These are phyloP conservation scores for Xylona heveae DNA, from an alignment of 495 filamentous ascomycete species.

Conservation along the genomic window DNA sequence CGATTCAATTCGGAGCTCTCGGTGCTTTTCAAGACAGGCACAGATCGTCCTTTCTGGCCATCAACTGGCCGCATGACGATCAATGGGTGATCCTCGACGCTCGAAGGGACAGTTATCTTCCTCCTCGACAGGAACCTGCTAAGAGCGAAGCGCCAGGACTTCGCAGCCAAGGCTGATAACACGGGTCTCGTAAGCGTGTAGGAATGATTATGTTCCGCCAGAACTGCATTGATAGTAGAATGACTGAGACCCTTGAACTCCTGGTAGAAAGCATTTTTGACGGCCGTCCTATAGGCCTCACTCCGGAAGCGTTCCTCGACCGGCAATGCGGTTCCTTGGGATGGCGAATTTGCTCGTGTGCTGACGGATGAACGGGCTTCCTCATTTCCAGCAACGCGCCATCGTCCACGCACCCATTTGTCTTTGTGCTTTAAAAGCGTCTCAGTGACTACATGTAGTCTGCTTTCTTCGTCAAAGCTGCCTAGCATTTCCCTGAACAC, in stretches of 20 bases:
- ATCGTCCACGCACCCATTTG: conserved; percentile 53
- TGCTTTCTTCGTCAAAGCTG: conserved; percentile 61
- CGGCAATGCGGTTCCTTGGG: conserved; percentile 24
- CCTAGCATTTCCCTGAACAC: conserved; percentile 83
- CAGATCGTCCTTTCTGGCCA: conserved; percentile 19
- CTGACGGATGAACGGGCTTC: too few relatives aligned
- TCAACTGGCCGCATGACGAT: conserved; percentile 39
- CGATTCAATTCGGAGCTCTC: conserved; percentile 57
- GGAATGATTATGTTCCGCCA: conserved; percentile 78
- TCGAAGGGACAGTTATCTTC: conserved; percentile 30
- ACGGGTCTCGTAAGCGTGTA: conserved; percentile 60
- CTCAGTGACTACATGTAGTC: conserved; percentile 69
- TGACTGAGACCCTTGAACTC: conserved; percentile 69
- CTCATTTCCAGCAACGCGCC: conserved; percentile 26
- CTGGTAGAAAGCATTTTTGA: conserved; percentile 34
- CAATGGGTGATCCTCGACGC: conserved; percentile 36
- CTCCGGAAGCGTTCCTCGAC: conserved; percentile 54
- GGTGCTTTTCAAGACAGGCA: conserved; percentile 45
- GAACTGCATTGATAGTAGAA: conserved; percentile 66
- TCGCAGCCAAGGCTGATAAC: conserved; percentile 49
- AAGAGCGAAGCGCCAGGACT: conserved; percentile 73
- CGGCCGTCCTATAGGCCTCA: conserved; percentile 48
- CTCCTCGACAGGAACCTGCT: conserved; percentile 50
- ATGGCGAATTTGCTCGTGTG: too few relatives aligned
- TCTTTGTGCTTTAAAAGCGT: conserved; percentile 58